Percentiles rank a stretch among this genome's conserved stretches.
Conservation (phyloP, 129 eudicot genomes). For the Flaveria linearis region DNA sequence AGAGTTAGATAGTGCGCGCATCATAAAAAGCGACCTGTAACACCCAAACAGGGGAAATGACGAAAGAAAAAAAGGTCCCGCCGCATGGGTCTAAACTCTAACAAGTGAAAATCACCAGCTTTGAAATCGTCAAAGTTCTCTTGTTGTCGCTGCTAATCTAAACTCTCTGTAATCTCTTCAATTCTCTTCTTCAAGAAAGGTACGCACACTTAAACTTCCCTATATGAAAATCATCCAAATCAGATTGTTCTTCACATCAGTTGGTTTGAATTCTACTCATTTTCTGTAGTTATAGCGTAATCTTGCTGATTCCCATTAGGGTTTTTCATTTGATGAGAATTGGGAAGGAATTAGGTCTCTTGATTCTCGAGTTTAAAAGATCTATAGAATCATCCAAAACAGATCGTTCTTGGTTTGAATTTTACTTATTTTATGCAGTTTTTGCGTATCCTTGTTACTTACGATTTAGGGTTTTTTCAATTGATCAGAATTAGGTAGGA, state of each 20-base stretch:
- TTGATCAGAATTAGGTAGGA: too few relatives aligned
- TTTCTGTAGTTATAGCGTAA: background rate
- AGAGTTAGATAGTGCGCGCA: too few relatives aligned
- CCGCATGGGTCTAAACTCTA: background rate
- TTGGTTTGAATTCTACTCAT: slow-evolving; percentile 2
- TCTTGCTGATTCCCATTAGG: background rate
- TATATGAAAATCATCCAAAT: background rate
- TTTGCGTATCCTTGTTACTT: too few relatives aligned
- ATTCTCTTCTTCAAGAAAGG: background rate
- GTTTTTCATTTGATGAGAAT: background rate
- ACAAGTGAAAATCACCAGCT: background rate
- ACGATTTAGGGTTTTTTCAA: too few relatives aligned
- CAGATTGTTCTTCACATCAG: background rate
- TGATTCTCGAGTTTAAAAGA: background rate
- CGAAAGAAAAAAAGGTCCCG: too few relatives aligned
- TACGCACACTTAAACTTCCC: background rate
- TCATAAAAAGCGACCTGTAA: too few relatives aligned
- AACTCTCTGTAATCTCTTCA: background rate
- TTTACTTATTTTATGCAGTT: too few relatives aligned
- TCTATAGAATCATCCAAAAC: too few relatives aligned
- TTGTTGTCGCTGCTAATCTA: background rate
- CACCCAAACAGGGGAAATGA: too few relatives aligned
- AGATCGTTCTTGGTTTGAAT: too few relatives aligned
- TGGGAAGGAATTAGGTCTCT: background rate
- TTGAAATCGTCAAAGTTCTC: background rate